These are phyloP conservation scores for Quercus parvula DNA, from an alignment of 306 rosid species.

Conservation along the genomic window DNA sequence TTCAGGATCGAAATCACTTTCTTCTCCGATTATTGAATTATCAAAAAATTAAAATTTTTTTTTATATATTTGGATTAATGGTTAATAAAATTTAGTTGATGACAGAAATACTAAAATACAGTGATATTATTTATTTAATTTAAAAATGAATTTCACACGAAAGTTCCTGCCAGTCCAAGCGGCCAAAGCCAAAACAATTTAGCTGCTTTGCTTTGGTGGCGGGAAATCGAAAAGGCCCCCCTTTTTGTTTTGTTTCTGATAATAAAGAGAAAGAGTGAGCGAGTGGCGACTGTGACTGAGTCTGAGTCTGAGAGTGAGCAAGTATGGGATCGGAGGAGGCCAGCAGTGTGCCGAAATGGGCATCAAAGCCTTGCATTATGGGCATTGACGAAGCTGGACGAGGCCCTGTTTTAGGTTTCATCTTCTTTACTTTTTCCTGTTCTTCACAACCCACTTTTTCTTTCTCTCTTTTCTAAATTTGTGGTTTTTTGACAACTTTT, in stretches of 20 bases:
- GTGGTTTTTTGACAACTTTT: not conserved
- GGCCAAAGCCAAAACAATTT: not conserved
- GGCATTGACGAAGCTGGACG: conserved; percentile 98
- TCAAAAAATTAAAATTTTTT: no score
- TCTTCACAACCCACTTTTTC: not conserved
- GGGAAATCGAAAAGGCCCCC: conserved; percentile 15
- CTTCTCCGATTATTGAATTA: no score
- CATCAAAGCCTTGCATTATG: conserved; percentile 74
- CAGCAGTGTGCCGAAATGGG: conserved; percentile 47
- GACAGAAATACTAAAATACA: no score
- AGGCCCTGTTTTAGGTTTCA: conserved; percentile 82
- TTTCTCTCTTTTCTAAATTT: not conserved
- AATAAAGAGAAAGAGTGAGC: not conserved
- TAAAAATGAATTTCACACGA: no score
- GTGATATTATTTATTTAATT: no score
- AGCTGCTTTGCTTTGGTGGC: conserved; percentile 15
- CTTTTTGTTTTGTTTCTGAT: no score
- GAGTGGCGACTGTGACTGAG: not conserved
- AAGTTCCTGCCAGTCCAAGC: no score
- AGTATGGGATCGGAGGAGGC: conserved; percentile 43
- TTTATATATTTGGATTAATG: no score
- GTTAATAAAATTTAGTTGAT: no score
- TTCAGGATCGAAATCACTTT: no score
- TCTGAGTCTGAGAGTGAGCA: not conserved
- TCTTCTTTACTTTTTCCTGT: no score